phyloP scores from a whole-genome alignment of 179 eudicot genomes.

The Beta corolliflora region DNA sequence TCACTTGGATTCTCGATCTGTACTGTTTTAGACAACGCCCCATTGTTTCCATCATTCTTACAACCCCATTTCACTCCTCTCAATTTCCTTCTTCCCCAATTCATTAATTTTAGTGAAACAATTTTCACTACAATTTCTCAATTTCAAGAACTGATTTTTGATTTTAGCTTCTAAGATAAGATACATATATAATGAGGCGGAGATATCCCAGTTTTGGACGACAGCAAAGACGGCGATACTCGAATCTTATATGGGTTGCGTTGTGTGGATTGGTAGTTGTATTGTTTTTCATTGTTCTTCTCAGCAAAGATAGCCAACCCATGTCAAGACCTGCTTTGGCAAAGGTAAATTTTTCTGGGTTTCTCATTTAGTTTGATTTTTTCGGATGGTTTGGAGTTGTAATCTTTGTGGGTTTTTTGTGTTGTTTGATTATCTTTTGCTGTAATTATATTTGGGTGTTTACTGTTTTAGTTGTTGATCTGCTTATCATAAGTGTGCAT shows the following conservation, averaged over 20 bases:
- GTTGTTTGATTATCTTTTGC: neutral
- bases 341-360: conserved; percentile 41
- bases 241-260: conserved; percentile 67
- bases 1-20: neutral
- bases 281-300: conserved; percentile 58
- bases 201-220: conserved; percentile 70
- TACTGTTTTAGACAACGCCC: neutral
- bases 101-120: neutral
- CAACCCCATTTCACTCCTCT: neutral
- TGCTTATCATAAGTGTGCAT: neutral
- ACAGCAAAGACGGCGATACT: conserved; percentile 63
- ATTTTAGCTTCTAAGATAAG: neutral
- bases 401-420: neutral
- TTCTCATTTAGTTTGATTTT: conserved; percentile 3
- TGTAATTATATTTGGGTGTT: neutral
- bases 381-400: neutral
- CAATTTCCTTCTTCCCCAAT: neutral
- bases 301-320: conserved; percentile 52
- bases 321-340: conserved; percentile 44
- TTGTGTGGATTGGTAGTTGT: conserved; percentile 57
- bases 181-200: conserved; percentile 52
- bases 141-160: too few species aligned
- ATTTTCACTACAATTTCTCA: neutral
- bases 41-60: neutral
- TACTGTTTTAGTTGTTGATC: conserved; percentile 8